Percentiles rank a stretch among this genome's conserved stretches.
Evolutionary conservation across 2,329 filamentous ascomycete genomes (phyloP).

Genomic region (Orbilia blumenaviensis): DNA sequence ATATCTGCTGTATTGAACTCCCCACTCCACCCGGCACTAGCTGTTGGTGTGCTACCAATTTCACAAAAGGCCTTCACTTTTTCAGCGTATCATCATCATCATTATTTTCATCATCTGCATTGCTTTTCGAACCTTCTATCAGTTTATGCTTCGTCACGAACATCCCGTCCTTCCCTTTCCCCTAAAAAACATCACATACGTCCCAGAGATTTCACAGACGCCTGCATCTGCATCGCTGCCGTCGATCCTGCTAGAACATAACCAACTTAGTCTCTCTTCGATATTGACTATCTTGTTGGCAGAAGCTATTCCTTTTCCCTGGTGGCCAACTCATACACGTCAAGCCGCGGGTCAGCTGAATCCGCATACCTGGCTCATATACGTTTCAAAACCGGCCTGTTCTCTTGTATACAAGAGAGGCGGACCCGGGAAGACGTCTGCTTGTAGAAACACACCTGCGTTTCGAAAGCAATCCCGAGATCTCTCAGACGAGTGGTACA

Average conservation of each 20-base stretch:
- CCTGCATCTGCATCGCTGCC: constrained; percentile 53
- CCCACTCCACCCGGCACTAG: constrained; percentile 49
- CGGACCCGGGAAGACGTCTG: constrained; percentile 22
- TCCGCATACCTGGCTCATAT: constrained; percentile 42
- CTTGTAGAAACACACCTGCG: constrained; percentile 50
- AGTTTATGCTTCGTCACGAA: constrained; percentile 47
- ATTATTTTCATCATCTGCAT: constrained; percentile 49
- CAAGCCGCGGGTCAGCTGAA: constrained; percentile 53
- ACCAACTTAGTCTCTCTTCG: constrained; percentile 28
- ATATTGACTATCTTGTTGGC: constrained; percentile 50
- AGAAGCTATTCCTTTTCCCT: constrained; percentile 36
- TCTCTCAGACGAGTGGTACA: constrained; percentile 45
- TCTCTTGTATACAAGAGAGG: constrained; percentile 47
- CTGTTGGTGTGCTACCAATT: constrained; percentile 46
- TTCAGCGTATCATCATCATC: constrained; percentile 51
- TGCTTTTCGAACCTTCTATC: constrained; percentile 50
- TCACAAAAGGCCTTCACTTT: constrained; percentile 37
- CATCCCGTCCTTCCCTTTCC: constrained; percentile 24
- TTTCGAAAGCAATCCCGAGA: constrained; percentile 50
- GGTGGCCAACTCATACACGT: constrained; percentile 53
- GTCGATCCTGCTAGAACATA: constrained; percentile 42
- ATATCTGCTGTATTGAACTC: constrained; percentile 43
- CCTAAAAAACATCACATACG: constrained; percentile 28
- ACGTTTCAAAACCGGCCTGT: constrained; percentile 26
- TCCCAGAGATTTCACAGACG: constrained; percentile 33